These are phyloP conservation scores for Candida corydali DNA, from an alignment of 805 yeast genomes.

Conservation along the genomic window DNA sequence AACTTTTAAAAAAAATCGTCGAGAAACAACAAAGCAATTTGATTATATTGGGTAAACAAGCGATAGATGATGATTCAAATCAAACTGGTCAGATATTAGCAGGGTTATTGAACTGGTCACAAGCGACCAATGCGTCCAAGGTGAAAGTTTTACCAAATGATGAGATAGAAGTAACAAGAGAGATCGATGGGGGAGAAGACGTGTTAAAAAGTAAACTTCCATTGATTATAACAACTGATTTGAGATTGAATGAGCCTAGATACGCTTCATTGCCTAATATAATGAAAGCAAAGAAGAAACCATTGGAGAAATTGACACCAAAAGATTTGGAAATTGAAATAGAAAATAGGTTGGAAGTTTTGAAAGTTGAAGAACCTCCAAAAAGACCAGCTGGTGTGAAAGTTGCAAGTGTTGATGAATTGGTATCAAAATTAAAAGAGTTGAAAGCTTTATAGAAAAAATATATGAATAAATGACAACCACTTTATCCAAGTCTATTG, in stretches of 20 bases:
- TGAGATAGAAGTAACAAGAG: slow-evolving; percentile 73
- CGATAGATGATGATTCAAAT: slow-evolving; percentile 92
- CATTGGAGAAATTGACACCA: slow-evolving; percentile 60
- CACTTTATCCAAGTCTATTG: slow-evolving; percentile 11
- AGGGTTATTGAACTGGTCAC: slow-evolving; percentile 92
- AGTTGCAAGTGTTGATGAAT: slow-evolving; percentile 78
- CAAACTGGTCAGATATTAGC: slow-evolving; percentile 98
- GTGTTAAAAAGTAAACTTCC: slow-evolving; percentile 76
- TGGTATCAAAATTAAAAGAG: slow-evolving; percentile 73
- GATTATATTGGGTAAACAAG: slow-evolving; percentile 90
- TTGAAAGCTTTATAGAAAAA: slow-evolving; percentile 54
- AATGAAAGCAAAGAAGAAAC: slow-evolving; percentile 98
- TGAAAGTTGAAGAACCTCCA: slow-evolving; percentile 83
- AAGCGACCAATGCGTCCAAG: slow-evolving; percentile 90
- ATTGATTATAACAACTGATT: slow-evolving; percentile 83
- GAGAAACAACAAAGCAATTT: slow-evolving; percentile 70
- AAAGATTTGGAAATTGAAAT: slow-evolving; percentile 69
- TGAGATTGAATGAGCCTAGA: slow-evolving; percentile 91
- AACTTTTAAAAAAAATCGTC: slow-evolving; percentile 69
- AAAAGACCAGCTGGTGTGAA: slow-evolving; percentile 76
- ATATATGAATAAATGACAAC: background rate
- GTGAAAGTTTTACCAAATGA: slow-evolving; percentile 55
- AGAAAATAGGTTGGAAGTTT: slow-evolving; percentile 58
- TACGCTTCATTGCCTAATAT: slow-evolving; percentile 93
- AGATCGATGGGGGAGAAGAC: slow-evolving; percentile 94